Evolutionary conservation across 805 yeast genomes (phyloP).

Genomic region (Clavispora santaluciae): DNA sequence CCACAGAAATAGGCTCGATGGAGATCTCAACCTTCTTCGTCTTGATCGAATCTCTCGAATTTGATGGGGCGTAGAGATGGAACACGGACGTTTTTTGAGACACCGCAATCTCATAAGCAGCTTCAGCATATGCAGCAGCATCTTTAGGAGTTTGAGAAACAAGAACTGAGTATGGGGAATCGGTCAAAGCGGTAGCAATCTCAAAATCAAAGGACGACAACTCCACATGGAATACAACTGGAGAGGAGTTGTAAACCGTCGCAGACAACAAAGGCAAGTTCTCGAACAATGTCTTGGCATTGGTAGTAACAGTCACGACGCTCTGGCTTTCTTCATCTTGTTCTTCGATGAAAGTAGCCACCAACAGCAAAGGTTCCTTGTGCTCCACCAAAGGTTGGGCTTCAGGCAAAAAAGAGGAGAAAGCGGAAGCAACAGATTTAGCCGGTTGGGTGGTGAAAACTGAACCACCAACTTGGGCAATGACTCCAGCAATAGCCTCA

Average conservation of each 20-base stretch:
- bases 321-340: constrained; percentile 8
- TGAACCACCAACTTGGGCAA: constrained; percentile 22
- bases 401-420: constrained; percentile 21
- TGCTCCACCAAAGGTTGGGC: constrained; percentile 32
- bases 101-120: constrained; percentile 55
- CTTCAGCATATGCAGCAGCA: constrained; percentile 48
- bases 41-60: constrained; percentile 11
- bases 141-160: constrained; percentile 61
- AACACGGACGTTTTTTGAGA: constrained; percentile 53
- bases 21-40: constrained; percentile 2
- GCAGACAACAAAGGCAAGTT: constrained; percentile 55
- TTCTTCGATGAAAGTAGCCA: constrained; percentile 29
- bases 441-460: constrained; percentile 46
- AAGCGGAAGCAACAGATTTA: constrained; percentile 35
- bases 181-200: constrained; percentile 66
- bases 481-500: constrained; percentile 20
- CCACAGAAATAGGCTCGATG: constrained; percentile 8
- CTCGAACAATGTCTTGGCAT: constrained; percentile 49
- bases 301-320: constrained; percentile 45
- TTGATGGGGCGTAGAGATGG: constrained; percentile 55
- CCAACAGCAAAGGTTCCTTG: constrained; percentile 51
- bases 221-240: constrained; percentile 59
- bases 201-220: constrained; percentile 61
- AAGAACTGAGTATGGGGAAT: constrained; percentile 57
- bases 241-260: constrained; percentile 28